Evolutionary conservation across 148 eudicot species (phyloP).

Genomic region (Camellia lanceoleosa): DNA sequence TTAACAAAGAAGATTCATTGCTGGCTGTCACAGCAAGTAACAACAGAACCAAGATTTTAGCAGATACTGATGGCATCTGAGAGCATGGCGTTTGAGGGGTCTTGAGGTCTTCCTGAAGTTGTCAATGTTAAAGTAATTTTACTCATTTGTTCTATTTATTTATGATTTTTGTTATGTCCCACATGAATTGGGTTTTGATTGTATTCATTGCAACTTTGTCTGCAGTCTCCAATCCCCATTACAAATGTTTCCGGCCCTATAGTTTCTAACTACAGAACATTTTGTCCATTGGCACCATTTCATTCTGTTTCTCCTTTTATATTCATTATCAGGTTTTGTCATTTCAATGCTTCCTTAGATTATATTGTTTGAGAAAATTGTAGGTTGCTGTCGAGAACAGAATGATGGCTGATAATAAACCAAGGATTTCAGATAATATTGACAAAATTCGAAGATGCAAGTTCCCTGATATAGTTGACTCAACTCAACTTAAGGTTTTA

Average conservation of each 20-base stretch:
- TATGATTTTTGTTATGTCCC: background rate
- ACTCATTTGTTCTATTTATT: background rate
- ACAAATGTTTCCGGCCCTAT: slow-evolving; percentile 35
- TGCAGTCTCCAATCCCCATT: slow-evolving; percentile 46
- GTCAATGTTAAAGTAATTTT: slow-evolving; percentile 42
- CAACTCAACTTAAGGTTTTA: slow-evolving; percentile 48
- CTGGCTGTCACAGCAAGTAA: slow-evolving; percentile 59
- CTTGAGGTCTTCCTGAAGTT: slow-evolving; percentile 45
- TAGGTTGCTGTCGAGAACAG: slow-evolving; percentile 49
- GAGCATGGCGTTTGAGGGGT: slow-evolving; percentile 45
- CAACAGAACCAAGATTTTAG: slow-evolving; percentile 55
- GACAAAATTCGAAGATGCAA: slow-evolving; percentile 47
- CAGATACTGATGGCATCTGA: slow-evolving; percentile 59
- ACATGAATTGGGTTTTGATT: background rate
- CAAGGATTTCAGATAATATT: slow-evolving; percentile 34
- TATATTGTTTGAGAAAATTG: slow-evolving; percentile 7
- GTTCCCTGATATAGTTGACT: slow-evolving; percentile 45
- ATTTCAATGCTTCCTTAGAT: background rate
- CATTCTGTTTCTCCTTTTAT: slow-evolving; percentile 7
- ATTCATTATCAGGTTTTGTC: background rate
- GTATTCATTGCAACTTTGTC: slow-evolving; percentile 14
- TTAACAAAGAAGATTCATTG: slow-evolving; percentile 62
- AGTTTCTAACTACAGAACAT: slow-evolving; percentile 32
- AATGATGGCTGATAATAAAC: slow-evolving; percentile 46
- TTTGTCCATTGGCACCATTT: slow-evolving; percentile 47